Conservation (phyloP, 2,329 filamentous ascomycete species). For the Calonectria ilicicola region DNA sequence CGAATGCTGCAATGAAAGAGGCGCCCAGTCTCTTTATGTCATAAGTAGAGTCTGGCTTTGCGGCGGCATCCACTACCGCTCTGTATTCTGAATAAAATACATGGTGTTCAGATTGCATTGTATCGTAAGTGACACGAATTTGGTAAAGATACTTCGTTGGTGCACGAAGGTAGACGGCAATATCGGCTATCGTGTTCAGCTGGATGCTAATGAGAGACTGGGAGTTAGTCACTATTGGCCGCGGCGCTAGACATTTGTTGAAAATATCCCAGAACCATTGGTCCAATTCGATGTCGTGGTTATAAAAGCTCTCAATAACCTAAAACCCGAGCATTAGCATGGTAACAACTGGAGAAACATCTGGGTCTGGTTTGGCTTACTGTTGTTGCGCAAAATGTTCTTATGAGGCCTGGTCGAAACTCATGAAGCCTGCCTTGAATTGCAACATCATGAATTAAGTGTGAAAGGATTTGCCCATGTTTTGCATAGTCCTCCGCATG, state of each 20-base stretch:
- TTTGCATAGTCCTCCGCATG: not conserved
- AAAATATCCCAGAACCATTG: constrained; percentile 30
- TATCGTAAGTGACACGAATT: not conserved
- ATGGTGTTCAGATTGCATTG: not conserved
- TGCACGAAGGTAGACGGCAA: not conserved
- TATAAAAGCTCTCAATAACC: constrained; percentile 43
- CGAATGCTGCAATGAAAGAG: not conserved
- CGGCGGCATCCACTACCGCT: not conserved
- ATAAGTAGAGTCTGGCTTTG: not conserved
- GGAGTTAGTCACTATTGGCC: not conserved
- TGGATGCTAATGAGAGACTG: not conserved
- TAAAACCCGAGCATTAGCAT: constrained; percentile 1
- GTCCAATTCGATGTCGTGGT: constrained; percentile 38
- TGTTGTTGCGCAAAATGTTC: not conserved
- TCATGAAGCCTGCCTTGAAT: not conserved
- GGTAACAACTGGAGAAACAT: not conserved
- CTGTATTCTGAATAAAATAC: not conserved
- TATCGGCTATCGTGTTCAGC: not conserved
- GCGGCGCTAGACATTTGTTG: not conserved
- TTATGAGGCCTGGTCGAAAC: constrained; percentile 31
- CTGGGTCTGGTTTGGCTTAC: not conserved
- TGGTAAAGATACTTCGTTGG: constrained; percentile 9
- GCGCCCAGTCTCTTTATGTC: not conserved
- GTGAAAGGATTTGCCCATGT: not conserved
- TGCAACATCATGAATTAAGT: not conserved